phyloP scores from a whole-genome alignment of 2,329 filamentous ascomycete genomes.

The Calonectria crousiana region DNA sequence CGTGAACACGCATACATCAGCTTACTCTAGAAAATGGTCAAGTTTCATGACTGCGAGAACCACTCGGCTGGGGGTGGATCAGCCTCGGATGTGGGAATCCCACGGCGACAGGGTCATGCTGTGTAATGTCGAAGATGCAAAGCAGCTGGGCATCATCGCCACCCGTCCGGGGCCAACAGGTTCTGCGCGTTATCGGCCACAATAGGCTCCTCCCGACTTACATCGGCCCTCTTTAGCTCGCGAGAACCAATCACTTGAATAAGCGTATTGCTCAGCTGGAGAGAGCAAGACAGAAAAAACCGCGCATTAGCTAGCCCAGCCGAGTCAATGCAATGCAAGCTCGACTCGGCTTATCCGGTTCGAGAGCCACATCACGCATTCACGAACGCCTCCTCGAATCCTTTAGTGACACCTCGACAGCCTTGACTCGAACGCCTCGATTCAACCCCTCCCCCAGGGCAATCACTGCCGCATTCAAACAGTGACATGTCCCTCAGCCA shows the following conservation, averaged over 20 bases:
- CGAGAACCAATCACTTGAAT: not conserved
- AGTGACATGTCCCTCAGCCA: not conserved
- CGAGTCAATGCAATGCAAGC: constrained; percentile 1
- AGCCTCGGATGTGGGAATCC: not conserved
- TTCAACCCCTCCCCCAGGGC: not conserved
- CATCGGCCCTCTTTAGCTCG: not conserved
- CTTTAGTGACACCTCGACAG: constrained; percentile 2
- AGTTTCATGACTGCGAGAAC: not conserved
- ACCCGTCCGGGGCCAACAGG: not conserved
- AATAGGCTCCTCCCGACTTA: not conserved
- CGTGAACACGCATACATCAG: not conserved
- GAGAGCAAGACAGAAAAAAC: not conserved
- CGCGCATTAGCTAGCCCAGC: constrained; percentile 3
- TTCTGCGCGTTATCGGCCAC: not conserved
- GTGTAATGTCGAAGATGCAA: not conserved
- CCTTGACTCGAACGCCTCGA: constrained; percentile 1
- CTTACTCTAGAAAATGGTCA: not conserved
- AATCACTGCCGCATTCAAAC: constrained; percentile 19
- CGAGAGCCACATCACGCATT: not conserved
- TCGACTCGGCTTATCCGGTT: not conserved
- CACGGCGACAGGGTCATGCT: not conserved
- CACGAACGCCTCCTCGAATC: constrained; percentile 6
- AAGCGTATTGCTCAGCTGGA: not conserved
- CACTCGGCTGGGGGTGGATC: not conserved
- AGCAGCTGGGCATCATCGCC: not conserved